Base-by-base conservation (phyloP, 768 basidiomycete genomes). In the Candolleomyces aberdarensis region DNA sequence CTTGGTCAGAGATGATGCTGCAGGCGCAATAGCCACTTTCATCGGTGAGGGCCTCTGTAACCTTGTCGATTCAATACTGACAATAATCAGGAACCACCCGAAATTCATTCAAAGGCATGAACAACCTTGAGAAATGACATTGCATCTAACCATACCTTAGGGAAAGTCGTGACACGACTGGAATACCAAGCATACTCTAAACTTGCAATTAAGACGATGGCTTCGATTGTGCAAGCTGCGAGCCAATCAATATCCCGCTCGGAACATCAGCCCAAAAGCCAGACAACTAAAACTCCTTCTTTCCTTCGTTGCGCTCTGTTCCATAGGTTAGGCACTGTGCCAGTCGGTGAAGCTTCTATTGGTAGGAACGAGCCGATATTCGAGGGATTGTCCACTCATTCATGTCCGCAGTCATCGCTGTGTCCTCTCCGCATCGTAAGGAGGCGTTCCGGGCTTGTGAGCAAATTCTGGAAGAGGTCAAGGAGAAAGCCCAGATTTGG, bases 111-210 rank as follows among this genome's bases (percentile, higher is more conserved):
- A 80, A 88, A 83, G 92, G 92, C 89, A 67, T 20, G 59, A 55
- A 19, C 11, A 22, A 22, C 6, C 51, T 14, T 48, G 15, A 48
- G 46, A 41, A 51, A n/a, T 26, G 13, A 15, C 2, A 36, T 53
- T 32, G 6, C 31, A 32, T 52, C 32, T 49, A 6, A 13, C n/a
- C 47, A 6, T 54, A 15, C 26, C 26, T 15, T 70, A 92, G 90
- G 87, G 56, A 90, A 86, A 68, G 72, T 74, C 14, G 92, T 94
- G 39, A 85, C 85, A 26, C 83, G 82, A 41, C 72, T 94, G 39
- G 90, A 92, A 69, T 94, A 93, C 68, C 89, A 93, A 72, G 89
- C 92, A 8, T 93, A 93, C 72, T 88, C 86, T 63, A 86, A 85
- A 63, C 75, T 94, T 26, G 89, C 91, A 10, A 84, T 94, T 65